Base-by-base conservation (phyloP, 768 basidiomycete genomes). In the Kwoniella mangroviensis region DNA sequence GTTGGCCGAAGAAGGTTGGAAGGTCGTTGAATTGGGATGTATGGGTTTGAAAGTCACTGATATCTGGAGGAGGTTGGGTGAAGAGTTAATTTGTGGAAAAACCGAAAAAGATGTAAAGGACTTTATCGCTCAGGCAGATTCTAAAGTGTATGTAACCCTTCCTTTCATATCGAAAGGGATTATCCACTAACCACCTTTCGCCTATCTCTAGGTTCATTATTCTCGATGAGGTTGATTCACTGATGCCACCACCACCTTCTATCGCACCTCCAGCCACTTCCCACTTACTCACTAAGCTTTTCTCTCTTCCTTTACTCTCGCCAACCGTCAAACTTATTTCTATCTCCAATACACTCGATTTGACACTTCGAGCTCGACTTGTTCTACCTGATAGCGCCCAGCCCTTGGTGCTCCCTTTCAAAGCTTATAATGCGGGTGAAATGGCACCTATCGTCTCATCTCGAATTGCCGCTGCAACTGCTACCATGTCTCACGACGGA, bases 301-400 rank as follows among this genome's bases (percentile, higher is more conserved):
- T 84, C 65, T 69, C 77, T 21, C 76, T 84, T 3, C 83, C 83
- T 11, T 54, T 68, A 24, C 28, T 71, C 19, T 59, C 68, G 10
- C 45, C 73, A 12, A 77, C 73, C 58, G 64, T 81, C 72, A 80
- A 82, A 54, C 67, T 84, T 53, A 71, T 84, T 59, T 73, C 81
- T 67, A 84, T 84, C 68, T 81, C 83, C 67, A 84, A 84, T 73
- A 82, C 83, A 3, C 80, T 84, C 67, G 83, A 84, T 68, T 75
- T 84, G 5, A 82, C 83, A 22, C 71, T 79, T 41, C 82, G 83
- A 22, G 77, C 79, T 17, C 73, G 75, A 13, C 72, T 83, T 1
- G 71, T 79, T 49, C 78, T 83, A 3, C 73, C 78, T 19, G 64
- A 76, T 42, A 73, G 73, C 55, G 61, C 73, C 10, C 72, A 74